phyloP scores from a whole-genome alignment of 2,329 filamentous ascomycete species.

The Pseudonectria buxi region DNA sequence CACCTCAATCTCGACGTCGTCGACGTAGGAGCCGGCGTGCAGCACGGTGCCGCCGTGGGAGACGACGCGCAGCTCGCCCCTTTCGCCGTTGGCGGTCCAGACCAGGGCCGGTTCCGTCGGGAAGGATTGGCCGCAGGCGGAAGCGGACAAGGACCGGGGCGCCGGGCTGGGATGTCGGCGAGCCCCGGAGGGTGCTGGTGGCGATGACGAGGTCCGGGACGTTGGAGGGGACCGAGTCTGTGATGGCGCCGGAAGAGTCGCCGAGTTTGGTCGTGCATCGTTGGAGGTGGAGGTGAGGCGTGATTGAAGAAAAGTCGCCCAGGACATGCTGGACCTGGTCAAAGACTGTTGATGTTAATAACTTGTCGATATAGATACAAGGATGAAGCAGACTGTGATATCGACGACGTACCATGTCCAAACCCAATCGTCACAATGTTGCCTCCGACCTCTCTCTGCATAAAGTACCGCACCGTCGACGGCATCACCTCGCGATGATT shows the following conservation, averaged over 20 bases:
- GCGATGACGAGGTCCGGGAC: constrained; percentile 38
- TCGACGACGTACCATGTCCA: constrained; percentile 34
- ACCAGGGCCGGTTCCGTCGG: constrained; percentile 36
- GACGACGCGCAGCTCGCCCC: constrained; percentile 41
- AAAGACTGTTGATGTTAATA: constrained; percentile 27
- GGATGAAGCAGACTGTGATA: too few relatives aligned
- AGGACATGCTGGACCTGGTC: constrained; percentile 40
- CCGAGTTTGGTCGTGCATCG: constrained; percentile 32
- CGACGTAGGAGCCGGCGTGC: constrained; percentile 28
- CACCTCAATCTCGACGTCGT: constrained; percentile 40
- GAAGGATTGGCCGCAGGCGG: constrained; percentile 43
- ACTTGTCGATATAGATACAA: too few relatives aligned
- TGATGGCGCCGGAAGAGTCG: constrained; percentile 24
- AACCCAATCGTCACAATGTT: constrained; percentile 37
- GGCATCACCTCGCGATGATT: constrained; percentile 26
- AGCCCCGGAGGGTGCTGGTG: constrained; percentile 30
- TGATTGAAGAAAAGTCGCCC: constrained; percentile 37
- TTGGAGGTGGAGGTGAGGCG: constrained; percentile 40
- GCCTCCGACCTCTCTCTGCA: constrained; percentile 40
- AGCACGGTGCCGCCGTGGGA: constrained; percentile 21
- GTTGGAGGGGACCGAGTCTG: constrained; percentile 29
- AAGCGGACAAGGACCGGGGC: constrained; percentile 39
- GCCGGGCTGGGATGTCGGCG: constrained; percentile 17
- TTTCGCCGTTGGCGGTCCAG: constrained; percentile 47
- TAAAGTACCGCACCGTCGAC: constrained; percentile 39